Percentiles rank a stretch among this genome's conserved stretches.
Conservation (phyloP, 2,329 filamentous ascomycete genomes). For the Chrysoporthe austroafricana region DNA sequence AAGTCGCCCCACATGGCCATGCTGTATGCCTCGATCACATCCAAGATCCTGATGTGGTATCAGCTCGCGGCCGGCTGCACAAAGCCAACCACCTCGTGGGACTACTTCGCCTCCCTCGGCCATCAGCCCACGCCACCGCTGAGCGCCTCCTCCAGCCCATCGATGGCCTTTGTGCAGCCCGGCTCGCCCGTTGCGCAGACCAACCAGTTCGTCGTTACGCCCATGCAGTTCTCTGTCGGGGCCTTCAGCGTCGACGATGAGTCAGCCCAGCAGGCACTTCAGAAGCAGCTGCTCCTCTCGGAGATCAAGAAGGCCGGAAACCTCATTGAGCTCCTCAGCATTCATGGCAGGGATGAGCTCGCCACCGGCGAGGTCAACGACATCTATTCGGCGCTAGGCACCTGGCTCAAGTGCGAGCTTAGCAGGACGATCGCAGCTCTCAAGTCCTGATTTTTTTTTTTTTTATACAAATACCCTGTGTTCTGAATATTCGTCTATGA, state of each 20-base stretch:
- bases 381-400: conserved; percentile 27
- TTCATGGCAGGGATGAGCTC: conserved; percentile 21
- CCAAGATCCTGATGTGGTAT: conserved; percentile 30
- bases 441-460: conserved; percentile 18
- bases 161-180: conserved; percentile 18
- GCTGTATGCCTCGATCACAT: conserved; percentile 29
- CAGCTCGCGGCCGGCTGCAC: conserved; percentile 27
- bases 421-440: conserved; percentile 25
- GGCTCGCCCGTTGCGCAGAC: conserved; percentile 6
- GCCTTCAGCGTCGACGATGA: conserved; percentile 29
- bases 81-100: conserved; percentile 22
- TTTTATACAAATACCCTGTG: neutral
- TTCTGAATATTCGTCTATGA: neutral
- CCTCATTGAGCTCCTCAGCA: conserved; percentile 27
- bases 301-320: conserved; percentile 28
- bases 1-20: conserved; percentile 27
- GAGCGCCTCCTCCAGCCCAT: conserved; percentile 25
- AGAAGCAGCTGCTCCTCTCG: conserved; percentile 27
- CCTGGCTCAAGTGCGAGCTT: conserved; percentile 28
- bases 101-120: conserved; percentile 24
- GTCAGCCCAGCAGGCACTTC: conserved; percentile 25
- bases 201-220: conserved; percentile 25
- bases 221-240: conserved; percentile 28
- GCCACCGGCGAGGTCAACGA: conserved; percentile 21
- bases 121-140: conserved; percentile 24